phyloP scores from a whole-genome alignment of 164 flowering plant species.

The Taxillus chinensis region DNA sequence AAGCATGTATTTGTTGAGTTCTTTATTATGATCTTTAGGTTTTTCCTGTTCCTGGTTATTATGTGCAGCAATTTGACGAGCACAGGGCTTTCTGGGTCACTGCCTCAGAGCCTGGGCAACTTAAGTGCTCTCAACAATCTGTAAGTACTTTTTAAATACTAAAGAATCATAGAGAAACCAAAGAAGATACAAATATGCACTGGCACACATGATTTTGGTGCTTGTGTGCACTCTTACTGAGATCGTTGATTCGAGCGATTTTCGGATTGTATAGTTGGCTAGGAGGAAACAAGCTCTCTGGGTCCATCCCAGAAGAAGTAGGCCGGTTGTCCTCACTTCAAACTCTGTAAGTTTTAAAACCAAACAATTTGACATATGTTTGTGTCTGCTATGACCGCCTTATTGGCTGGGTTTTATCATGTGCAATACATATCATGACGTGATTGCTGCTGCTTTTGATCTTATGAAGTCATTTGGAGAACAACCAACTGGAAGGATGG shows the following conservation, averaged over 20 bases:
- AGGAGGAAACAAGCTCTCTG: constrained; percentile 52
- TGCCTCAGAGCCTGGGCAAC: constrained; percentile 41
- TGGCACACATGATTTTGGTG: too few relatives aligned
- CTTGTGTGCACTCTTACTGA: neutral
- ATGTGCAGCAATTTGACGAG: constrained; percentile 50
- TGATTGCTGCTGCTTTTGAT: neutral
- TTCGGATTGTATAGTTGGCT: constrained; percentile 31
- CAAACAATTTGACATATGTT: neutral
- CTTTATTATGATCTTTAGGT: too few relatives aligned
- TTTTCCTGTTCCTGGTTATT: neutral
- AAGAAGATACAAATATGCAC: too few relatives aligned
- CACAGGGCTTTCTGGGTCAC: constrained; percentile 40
- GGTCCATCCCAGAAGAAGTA: constrained; percentile 56
- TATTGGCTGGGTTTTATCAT: neutral
- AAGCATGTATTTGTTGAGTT: too few relatives aligned
- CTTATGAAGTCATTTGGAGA: constrained; percentile 59
- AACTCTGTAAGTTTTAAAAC: constrained; percentile 40
- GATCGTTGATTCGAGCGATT: neutral
- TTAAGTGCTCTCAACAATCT: constrained; percentile 50
- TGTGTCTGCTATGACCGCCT: neutral
- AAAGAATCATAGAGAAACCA: too few relatives aligned
- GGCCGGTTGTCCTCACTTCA: constrained; percentile 27
- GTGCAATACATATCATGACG: too few relatives aligned
- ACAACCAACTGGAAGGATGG: constrained; percentile 55
- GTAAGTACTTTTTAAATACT: constrained; percentile 31